Conservation (phyloP, 805 yeast genomes). For the Brettanomyces anomalus region DNA sequence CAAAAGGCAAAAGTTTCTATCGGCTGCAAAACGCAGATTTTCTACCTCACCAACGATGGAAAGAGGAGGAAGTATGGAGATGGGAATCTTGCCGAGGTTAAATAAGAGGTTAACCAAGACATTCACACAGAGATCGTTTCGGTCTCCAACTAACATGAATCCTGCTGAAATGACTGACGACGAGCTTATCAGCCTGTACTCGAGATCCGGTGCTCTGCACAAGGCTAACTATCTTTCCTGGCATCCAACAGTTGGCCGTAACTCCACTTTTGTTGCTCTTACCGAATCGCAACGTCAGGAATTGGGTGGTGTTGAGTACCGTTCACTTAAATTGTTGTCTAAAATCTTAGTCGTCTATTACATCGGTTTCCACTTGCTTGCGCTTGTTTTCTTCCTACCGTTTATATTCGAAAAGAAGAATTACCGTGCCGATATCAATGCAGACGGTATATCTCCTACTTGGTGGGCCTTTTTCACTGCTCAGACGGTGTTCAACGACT, state of each 20-base stretch:
- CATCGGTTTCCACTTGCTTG: slow-evolving; percentile 63
- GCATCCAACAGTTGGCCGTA: slow-evolving; percentile 87
- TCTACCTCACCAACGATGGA: slow-evolving; percentile 1
- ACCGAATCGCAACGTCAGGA: slow-evolving; percentile 84
- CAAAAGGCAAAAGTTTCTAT: neutral
- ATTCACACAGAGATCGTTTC: slow-evolving; percentile 7
- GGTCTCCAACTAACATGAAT: neutral
- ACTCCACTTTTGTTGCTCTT: slow-evolving; percentile 80
- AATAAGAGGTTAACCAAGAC: slow-evolving; percentile 8
- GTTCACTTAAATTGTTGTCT: slow-evolving; percentile 73
- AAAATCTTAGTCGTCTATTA: slow-evolving; percentile 59
- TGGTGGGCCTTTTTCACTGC: slow-evolving; percentile 95
- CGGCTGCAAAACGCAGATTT: slow-evolving; percentile 4
- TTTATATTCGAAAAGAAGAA: slow-evolving; percentile 42
- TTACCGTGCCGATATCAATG: slow-evolving; percentile 36
- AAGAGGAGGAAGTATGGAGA: neutral
- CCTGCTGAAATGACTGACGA: slow-evolving; percentile 19
- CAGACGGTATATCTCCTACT: slow-evolving; percentile 57
- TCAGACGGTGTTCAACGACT: slow-evolving; percentile 72
- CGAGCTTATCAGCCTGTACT: slow-evolving; percentile 20
- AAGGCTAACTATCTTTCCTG: slow-evolving; percentile 73
- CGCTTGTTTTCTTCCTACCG: slow-evolving; percentile 44
- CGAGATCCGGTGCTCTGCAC: slow-evolving; percentile 4
- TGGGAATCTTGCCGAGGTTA: slow-evolving; percentile 1
- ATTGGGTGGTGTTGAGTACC: slow-evolving; percentile 93